phyloP scores from a whole-genome alignment of 2,329 filamentous ascomycete species.

The Colletotrichum godetiae region DNA sequence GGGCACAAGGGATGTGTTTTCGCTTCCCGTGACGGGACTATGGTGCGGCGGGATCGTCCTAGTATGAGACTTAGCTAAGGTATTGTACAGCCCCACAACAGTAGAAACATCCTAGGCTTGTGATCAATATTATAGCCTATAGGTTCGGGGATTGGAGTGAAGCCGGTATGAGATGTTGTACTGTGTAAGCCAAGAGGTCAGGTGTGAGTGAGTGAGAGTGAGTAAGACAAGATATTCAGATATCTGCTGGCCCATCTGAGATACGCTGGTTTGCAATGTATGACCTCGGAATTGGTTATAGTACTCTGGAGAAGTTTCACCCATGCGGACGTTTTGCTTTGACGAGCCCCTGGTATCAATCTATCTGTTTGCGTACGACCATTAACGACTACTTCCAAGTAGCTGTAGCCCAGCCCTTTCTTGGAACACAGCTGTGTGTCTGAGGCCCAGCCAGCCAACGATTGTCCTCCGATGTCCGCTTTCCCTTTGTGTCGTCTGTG shows the following conservation, averaged over 20 bases:
- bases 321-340: not conserved
- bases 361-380: slow-evolving; percentile 16
- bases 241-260: not conserved
- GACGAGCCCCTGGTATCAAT: slow-evolving; percentile 20
- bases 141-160: not conserved
- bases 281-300: not conserved
- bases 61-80: too few species aligned
- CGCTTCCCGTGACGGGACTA: not conserved
- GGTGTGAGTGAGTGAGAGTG: not conserved
- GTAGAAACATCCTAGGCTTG: not conserved
- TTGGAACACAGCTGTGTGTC: not conserved
- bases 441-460: not conserved
- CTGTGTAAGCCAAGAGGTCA: not conserved
- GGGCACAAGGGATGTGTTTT: not conserved
- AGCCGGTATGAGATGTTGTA: not conserved
- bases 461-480: not conserved
- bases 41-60: not conserved
- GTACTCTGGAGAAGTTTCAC: not conserved
- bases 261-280: not conserved
- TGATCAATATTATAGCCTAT: not conserved
- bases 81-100: not conserved
- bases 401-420: not conserved
- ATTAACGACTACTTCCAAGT: slow-evolving; percentile 4
- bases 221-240: not conserved
- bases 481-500: not conserved